A percentile compares a stretch with the other conserved stretches of the same genome.
Evolutionary conservation across 306 rosid species (phyloP).

Genomic region (Cicer yamashitae): DNA sequence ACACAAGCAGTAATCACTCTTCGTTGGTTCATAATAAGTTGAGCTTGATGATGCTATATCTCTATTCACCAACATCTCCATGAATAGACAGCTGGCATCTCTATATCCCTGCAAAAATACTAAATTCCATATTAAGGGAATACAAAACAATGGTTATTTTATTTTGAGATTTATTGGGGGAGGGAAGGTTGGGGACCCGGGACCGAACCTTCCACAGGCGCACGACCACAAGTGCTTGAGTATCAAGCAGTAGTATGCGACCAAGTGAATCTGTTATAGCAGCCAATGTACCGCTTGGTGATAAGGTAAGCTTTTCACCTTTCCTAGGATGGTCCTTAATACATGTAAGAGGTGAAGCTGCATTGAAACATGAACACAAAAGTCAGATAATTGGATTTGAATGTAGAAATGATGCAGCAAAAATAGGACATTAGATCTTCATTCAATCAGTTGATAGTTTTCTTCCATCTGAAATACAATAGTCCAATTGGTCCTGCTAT

Average conservation of each 20-base stretch:
- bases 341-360: constrained; percentile 93
- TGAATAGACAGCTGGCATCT: constrained; percentile 90
- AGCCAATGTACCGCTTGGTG: constrained; percentile 98
- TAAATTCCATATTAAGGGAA: constrained; percentile 31
- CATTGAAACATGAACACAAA: constrained; percentile 47
- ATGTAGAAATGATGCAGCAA: constrained; percentile 26
- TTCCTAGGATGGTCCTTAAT: constrained; percentile 94
- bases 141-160: constrained; percentile 20
- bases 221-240: constrained; percentile 96
- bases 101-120: constrained; percentile 84
- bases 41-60: constrained; percentile 72
- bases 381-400: constrained; percentile 42
- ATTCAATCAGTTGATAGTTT: constrained; percentile 9
- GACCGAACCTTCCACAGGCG: constrained; percentile 93
- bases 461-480: background rate
- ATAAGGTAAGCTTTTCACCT: constrained; percentile 95
- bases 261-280: constrained; percentile 98
- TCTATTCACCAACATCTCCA: constrained; percentile 92
- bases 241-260: constrained; percentile 92
- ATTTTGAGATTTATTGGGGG: background rate
- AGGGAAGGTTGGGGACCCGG: background rate
- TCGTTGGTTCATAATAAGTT: constrained; percentile 63
- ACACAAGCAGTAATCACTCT: constrained; percentile 96
- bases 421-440: background rate
- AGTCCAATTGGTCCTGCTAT: constrained; percentile 24